These are phyloP conservation scores for Pythium phragmiticola DNA, from an alignment of 352 stramenopile genomes.

Conservation along the genomic window DNA sequence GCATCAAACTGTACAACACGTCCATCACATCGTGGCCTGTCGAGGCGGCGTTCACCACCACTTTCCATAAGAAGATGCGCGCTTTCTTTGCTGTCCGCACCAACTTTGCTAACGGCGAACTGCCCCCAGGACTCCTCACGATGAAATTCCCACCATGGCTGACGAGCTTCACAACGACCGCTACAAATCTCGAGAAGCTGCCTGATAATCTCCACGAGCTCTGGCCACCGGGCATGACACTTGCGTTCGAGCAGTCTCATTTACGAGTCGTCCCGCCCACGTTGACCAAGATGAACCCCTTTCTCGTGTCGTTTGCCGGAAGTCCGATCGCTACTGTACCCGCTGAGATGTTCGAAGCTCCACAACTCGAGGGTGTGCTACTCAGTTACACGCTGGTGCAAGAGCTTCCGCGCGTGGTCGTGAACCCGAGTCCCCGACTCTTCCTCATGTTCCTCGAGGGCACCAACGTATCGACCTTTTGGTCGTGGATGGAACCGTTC, in stretches of 20 bases:
- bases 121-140: too few relatives aligned
- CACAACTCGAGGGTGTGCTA: background rate
- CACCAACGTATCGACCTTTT: background rate
- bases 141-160: too few relatives aligned
- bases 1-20: background rate
- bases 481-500: background rate
- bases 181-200: background rate
- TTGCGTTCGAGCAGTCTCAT: background rate
- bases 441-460: background rate
- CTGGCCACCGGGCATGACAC: constrained; percentile 3
- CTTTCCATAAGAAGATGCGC: background rate
- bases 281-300: background rate
- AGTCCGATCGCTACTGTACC: background rate
- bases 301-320: background rate
- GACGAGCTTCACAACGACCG: background rate
- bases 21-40: background rate
- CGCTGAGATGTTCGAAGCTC: background rate
- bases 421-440: background rate
- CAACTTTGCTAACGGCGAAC: too few relatives aligned
- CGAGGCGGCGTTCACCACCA: background rate
- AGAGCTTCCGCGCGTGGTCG: background rate
- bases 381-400: background rate
- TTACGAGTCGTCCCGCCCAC: background rate
- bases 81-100: background rate
- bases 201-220: background rate